phyloP scores from a whole-genome alignment of 2,329 filamentous ascomycete species.

The Daldinia eschscholtzii region DNA sequence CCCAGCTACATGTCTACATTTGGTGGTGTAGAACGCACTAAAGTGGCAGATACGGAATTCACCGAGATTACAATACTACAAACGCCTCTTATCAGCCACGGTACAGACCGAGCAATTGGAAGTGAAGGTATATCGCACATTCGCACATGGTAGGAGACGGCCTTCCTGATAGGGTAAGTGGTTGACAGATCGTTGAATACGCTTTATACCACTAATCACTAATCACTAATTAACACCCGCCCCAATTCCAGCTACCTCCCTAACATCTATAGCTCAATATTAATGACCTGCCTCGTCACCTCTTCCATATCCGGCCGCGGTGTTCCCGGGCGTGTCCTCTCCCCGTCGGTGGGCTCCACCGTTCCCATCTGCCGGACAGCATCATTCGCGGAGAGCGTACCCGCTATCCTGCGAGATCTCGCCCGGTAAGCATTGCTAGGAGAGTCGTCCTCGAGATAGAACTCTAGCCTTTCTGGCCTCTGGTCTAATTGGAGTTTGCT shows the following conservation, averaged over 20 bases:
- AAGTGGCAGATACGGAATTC: not conserved
- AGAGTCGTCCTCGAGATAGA: constrained; percentile 28
- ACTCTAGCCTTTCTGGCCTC: constrained; percentile 23
- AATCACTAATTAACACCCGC: not conserved
- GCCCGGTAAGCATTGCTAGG: constrained; percentile 14
- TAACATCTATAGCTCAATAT: not conserved
- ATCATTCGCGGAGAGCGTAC: constrained; percentile 7
- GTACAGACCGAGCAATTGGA: not conserved
- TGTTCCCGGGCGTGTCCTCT: constrained; percentile 3
- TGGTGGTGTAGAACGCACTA: not conserved
- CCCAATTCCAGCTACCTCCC: not conserved
- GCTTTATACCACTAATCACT: constrained; percentile 1
- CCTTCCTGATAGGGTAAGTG: constrained; percentile 4
- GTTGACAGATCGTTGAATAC: not conserved
- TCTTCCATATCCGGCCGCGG: not conserved
- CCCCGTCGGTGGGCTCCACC: not conserved
- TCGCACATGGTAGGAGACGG: not conserved
- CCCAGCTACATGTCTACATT: not conserved
- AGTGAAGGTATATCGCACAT: not conserved
- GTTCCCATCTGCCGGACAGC: not conserved
- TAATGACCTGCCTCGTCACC: not conserved
- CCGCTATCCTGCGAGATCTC: constrained; percentile 18
- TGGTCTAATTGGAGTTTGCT: constrained; percentile 14
- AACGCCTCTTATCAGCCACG: constrained; percentile 3
- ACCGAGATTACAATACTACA: constrained; percentile 3